Evolutionary conservation across 345 rosid genomes (phyloP).

Genomic region (Populus davidiana): DNA sequence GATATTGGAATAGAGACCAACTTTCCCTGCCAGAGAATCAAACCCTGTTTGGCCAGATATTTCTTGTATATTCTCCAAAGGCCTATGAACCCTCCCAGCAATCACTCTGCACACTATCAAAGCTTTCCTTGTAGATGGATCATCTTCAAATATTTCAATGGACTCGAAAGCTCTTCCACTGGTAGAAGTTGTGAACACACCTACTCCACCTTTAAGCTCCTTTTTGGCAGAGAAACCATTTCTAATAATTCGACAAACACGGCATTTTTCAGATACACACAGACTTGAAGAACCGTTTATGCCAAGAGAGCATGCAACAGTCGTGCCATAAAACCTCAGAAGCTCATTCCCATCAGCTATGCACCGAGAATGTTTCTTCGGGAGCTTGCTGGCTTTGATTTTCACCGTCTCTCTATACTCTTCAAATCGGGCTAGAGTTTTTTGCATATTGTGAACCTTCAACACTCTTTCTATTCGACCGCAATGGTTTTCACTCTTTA

Average conservation of each 20-base stretch:
- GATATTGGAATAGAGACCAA: slow-evolving; percentile 84
- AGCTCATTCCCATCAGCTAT: slow-evolving; percentile 96
- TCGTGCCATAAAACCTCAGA: slow-evolving; percentile 81
- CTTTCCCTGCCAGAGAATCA: slow-evolving; percentile 94
- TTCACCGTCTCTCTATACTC: slow-evolving; percentile 89
- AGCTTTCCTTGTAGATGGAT: slow-evolving; percentile 62
- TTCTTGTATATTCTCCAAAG: slow-evolving; percentile 83
- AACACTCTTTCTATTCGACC: slow-evolving; percentile 87
- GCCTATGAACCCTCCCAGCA: slow-evolving; percentile 95
- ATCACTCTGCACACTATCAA: slow-evolving; percentile 91
- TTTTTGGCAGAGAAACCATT: slow-evolving; percentile 79
- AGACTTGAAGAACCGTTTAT: slow-evolving; percentile 74
- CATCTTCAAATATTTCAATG: slow-evolving; percentile 40
- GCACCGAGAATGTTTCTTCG: slow-evolving; percentile 92
- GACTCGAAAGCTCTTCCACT: slow-evolving; percentile 89
- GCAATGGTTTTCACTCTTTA: slow-evolving; percentile 78
- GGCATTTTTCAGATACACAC: slow-evolving; percentile 70
- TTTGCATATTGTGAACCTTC: slow-evolving; percentile 96
- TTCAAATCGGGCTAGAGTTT: slow-evolving; percentile 82
- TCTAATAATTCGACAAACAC: slow-evolving; percentile 71
- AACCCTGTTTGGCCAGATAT: slow-evolving; percentile 77
- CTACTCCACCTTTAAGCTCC: slow-evolving; percentile 73
- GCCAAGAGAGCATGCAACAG: slow-evolving; percentile 85
- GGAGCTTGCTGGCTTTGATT: slow-evolving; percentile 74
- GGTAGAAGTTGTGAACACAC: slow-evolving; percentile 92